Conservation (phyloP, 306 rosid genomes). For the Cicer pinnatifidum region DNA sequence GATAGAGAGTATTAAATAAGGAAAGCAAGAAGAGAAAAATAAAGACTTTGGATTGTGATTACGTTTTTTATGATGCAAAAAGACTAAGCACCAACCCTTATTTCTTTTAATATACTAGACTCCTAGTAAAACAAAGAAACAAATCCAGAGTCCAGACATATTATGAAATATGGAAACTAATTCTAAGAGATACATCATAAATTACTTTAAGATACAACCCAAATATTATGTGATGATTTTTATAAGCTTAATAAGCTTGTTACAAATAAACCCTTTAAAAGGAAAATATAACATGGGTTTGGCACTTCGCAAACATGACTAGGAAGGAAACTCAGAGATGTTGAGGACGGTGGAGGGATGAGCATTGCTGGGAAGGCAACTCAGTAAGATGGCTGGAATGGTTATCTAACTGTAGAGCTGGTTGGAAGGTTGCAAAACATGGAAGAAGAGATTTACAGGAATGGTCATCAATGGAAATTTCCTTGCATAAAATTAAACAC, state of each 20-base stretch:
- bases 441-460: not conserved
- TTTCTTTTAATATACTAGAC: slow-evolving; percentile 10
- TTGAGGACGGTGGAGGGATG: not conserved
- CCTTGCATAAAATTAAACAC: slow-evolving; percentile 6
- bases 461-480: not conserved
- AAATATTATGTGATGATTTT: not conserved
- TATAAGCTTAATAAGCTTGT: not conserved
- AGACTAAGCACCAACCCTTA: slow-evolving; percentile 8
- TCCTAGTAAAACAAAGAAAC: slow-evolving; percentile 7
- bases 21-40: slow-evolving; percentile 1
- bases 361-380: slow-evolving; percentile 3
- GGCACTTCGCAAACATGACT: not conserved
- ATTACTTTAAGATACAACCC: slow-evolving; percentile 11
- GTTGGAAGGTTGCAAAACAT: not conserved
- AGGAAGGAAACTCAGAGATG: not conserved
- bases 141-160: not conserved
- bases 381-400: slow-evolving; percentile 1
- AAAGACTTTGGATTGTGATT: slow-evolving; percentile 1
- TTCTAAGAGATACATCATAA: slow-evolving; percentile 12
- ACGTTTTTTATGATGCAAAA: not conserved
- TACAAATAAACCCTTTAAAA: slow-evolving; percentile 1
- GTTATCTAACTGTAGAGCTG: not conserved
- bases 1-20: not conserved
- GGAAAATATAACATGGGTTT: not conserved
- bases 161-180: not conserved